phyloP scores from a whole-genome alignment of 192 early-diverging fungal genomes.

The Kickxella alabastrina region DNA sequence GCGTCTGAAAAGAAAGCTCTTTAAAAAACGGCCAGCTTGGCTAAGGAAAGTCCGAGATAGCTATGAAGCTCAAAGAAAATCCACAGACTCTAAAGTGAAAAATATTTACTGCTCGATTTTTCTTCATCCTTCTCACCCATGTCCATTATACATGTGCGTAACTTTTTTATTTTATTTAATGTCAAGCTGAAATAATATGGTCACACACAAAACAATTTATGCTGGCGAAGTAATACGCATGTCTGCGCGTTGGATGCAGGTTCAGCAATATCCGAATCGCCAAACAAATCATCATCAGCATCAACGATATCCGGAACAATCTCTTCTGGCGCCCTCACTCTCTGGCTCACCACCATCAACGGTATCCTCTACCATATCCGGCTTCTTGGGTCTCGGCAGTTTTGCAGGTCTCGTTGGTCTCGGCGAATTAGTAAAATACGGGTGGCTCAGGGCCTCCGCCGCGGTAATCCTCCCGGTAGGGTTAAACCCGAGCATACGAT shows the following conservation, averaged over 20 bases:
- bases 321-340: no score
- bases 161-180: no score
- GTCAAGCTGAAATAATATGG: no score
- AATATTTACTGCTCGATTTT: no score
- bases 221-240: constrained; percentile 49
- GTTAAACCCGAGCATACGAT: constrained; percentile 82
- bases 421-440: constrained; percentile 40
- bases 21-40: no score
- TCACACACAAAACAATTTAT: no score
- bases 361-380: no score
- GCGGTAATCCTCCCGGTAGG: constrained; percentile 78
- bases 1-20: background rate
- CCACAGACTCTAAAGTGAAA: no score
- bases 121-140: no score
- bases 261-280: constrained; percentile 2
- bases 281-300: constrained; percentile 9
- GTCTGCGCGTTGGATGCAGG: constrained; percentile 13
- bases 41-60: constrained; percentile 4
- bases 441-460: constrained; percentile 58
- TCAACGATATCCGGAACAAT: constrained; percentile 22
- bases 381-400: constrained; percentile 32
- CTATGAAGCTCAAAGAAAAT: no score
- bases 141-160: no score
- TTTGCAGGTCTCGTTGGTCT: constrained; percentile 37
- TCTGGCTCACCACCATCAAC: no score